Evolutionary conservation across 345 rosid species (phyloP).

Genomic region (Citrus australasica): DNA sequence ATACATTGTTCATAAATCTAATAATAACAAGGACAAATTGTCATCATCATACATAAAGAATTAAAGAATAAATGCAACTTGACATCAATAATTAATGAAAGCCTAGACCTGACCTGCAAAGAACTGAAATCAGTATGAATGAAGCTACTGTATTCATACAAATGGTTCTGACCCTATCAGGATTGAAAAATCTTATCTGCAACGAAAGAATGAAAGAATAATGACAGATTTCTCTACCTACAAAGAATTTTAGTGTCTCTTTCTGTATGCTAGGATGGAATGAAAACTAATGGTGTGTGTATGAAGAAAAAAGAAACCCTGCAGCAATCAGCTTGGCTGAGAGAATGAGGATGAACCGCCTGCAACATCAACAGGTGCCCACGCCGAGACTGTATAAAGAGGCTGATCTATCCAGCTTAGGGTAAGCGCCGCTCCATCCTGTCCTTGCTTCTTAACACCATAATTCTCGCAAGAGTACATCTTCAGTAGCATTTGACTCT

Average conservation of each 20-base stretch:
- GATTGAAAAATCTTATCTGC: slow-evolving; percentile 36
- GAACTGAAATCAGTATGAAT: slow-evolving; percentile 25
- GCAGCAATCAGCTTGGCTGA: slow-evolving; percentile 43
- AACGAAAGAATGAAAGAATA: slow-evolving; percentile 61
- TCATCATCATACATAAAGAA: slow-evolving; percentile 43
- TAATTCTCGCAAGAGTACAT: slow-evolving; percentile 62
- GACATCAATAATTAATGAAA: slow-evolving; percentile 20
- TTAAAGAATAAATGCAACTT: slow-evolving; percentile 31
- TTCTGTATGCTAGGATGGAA: slow-evolving; percentile 32
- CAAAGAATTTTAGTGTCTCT: slow-evolving; percentile 43
- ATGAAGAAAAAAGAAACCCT: slow-evolving; percentile 27
- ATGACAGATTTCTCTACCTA: slow-evolving; percentile 42
- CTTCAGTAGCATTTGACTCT: slow-evolving; percentile 80
- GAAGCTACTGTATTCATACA: slow-evolving; percentile 23
- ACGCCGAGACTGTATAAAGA: slow-evolving; percentile 82
- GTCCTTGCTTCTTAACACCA: slow-evolving; percentile 39
- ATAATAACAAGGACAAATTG: slow-evolving; percentile 13
- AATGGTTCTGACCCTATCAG: slow-evolving; percentile 7
- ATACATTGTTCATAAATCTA: slow-evolving; percentile 10
- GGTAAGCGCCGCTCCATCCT: slow-evolving; percentile 51
- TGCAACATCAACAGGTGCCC: slow-evolving; percentile 57
- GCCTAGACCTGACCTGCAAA: slow-evolving; percentile 19
- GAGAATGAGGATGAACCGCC: slow-evolving; percentile 67
- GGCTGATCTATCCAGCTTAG: slow-evolving; percentile 82
- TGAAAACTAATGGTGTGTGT: slow-evolving; percentile 11